Percentiles rank a stretch among this genome's conserved stretches.
These are phyloP conservation scores for Tubosaeta sp. DNA, from an alignment of 768 basidiomycete species.

Conservation along the genomic window DNA sequence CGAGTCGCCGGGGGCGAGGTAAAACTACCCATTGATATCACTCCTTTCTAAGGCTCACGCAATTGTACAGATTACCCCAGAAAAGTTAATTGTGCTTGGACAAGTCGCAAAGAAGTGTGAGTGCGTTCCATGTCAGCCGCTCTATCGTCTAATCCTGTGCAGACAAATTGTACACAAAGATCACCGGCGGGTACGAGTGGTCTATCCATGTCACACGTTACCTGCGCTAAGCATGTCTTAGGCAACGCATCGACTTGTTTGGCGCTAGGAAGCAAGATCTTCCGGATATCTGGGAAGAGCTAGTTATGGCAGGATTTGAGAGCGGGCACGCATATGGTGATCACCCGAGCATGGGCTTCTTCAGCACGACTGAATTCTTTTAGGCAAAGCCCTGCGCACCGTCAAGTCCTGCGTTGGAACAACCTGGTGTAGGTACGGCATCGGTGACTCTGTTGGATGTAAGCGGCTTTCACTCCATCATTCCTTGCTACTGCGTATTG, in stretches of 20 bases:
- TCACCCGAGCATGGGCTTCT: not conserved
- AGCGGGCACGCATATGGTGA: conserved; percentile 75
- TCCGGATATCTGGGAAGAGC: conserved; percentile 63
- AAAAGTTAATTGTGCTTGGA: conserved; percentile 60
- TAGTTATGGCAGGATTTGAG: conserved; percentile 64
- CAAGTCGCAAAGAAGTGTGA: conserved; percentile 62
- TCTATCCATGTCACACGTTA: not conserved
- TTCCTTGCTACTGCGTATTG: not conserved
- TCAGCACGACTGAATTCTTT: not conserved
- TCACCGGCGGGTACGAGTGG: conserved; percentile 36
- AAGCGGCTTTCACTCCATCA: not conserved
- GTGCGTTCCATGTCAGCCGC: not conserved
- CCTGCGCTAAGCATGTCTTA: conserved; percentile 7
- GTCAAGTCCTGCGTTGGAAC: conserved; percentile 79
- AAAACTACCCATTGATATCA: not conserved
- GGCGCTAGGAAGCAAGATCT: conserved; percentile 68
- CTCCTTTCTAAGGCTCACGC: not conserved
- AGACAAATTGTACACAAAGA: conserved; percentile 61
- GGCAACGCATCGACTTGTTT: conserved; percentile 67
- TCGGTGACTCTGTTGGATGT: conserved; percentile 69
- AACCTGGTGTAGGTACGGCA: conserved; percentile 65
- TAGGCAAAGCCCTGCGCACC: conserved; percentile 54
- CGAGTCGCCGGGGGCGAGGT: conserved; percentile 68
- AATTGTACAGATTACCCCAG: conserved; percentile 46
- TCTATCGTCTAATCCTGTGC: not conserved